Evolutionary conservation across 805 yeast species (phyloP), one percentile per base, ranked within the genome.

Genomic region (Yarrowia divulgata): DNA sequence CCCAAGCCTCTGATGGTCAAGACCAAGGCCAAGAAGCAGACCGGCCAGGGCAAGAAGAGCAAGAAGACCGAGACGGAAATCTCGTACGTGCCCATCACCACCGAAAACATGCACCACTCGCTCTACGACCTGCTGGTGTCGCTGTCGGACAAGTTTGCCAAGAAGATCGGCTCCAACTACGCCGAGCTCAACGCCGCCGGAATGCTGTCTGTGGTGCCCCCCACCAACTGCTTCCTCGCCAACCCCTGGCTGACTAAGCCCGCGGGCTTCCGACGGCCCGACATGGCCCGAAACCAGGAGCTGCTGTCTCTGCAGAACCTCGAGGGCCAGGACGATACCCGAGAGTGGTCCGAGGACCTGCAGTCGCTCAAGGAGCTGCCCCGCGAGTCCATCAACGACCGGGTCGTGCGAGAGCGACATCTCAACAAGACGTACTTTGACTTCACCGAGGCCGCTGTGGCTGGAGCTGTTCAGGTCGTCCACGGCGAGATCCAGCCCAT

Each of bases 301-400:
- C 85, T 79, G 71, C 81, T 81, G 63, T 79, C 87, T 54, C 74
- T 79, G 52, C 84, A 85, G 72, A 90, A 90, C 46, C 82, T 84
- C 32, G 90, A 87, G 72, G 90, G 88, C 50, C 83, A 85, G 37
- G 88, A 85, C 63, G 76, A 80, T 23, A 78, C 80, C 50, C 88
- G 88, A 74, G 97, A 94, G 74, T 93, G 96, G 90, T 93, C 93
- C 77, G 97, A 90, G 73, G 98, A 95, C 74, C 87, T 87, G 75
- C 98, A 95, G 81, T 83, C 91, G 2, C 83, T 91, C 60, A 85
- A 87, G 71, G 97, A 93, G 72, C 82, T 92, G 71, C 87, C 92
- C 40, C 71, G 72, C 23, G 67, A 57, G n/a, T 77, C 85, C 32
- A 78, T 91, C 68, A 85, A 85, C 68, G 93, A 90, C 71, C 85